Evolutionary conservation across 371 early-diverging fungal species (phyloP), one percentile per base, ranked within the genome.

Genomic region (Lichtheimia hyalospora): DNA sequence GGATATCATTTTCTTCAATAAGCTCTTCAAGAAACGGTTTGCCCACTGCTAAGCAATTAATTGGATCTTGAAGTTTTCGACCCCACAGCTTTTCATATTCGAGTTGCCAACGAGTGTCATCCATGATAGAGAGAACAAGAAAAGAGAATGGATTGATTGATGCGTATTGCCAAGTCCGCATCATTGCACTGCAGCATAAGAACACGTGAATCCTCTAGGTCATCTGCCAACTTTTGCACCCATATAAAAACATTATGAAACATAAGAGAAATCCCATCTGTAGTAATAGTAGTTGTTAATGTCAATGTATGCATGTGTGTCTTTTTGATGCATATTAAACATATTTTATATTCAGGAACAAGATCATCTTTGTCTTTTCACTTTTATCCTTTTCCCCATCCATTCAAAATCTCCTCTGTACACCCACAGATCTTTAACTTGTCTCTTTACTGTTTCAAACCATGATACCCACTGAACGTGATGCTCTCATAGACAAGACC

Each of bases 1-100:
- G 66, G 56, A 79, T 68, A 57, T 79, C 79, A 56, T 79, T 79
- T 48, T 75, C 79, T 62, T 79, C 74, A 39, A 71, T 75, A 5
- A 72, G 52, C 23, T 79, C 74, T 66, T 75, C 74, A n/a, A 74
- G 49, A 39, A 79, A 79, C 0, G 79, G 79, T 21, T 75, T 79
- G 44, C 79, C 76, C 24, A 79, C 74, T 21, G 69, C 60, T 13
- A 79, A 23, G 49, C 74, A 79, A 27, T 74, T 79, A 18, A 79
- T 71, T 8, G 76, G 73, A 48, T 74, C 76, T 7, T 71, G 57
- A 15, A 79, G 58, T 44, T 68, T 68, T 23, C 66, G 73, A 24
- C 62, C 60, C 75, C 79, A 75, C 43, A 74, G 60, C 28, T 69
- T 69, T n/a, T 66, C 54, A 20, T 63, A 66, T n/a, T 28, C n/a